A percentile compares a stretch with the other conserved stretches of the same genome.
These are phyloP conservation scores for Phialophora chinensis DNA, from an alignment of 2,329 filamentous ascomycete genomes.

Conservation along the genomic window DNA sequence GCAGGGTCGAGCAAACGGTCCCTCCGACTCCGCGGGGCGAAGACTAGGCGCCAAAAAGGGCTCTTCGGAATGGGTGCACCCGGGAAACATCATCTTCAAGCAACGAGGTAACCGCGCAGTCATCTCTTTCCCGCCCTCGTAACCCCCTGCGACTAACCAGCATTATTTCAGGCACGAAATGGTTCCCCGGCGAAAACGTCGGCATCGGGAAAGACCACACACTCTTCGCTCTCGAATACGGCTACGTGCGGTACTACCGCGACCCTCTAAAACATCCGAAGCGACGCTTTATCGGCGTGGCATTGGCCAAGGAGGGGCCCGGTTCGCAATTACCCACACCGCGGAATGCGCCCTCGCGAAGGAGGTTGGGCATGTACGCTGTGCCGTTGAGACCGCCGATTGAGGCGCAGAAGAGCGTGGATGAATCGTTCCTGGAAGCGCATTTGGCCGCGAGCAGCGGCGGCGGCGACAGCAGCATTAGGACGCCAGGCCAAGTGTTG, in stretches of 20 bases:
- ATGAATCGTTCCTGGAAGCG: slow-evolving; percentile 31
- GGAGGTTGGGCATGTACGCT: slow-evolving; percentile 75
- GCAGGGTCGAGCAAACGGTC: slow-evolving; percentile 72
- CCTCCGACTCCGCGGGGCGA: slow-evolving; percentile 75
- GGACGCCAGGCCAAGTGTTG: neutral
- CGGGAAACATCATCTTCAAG: slow-evolving; percentile 97
- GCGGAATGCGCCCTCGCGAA: slow-evolving; percentile 72
- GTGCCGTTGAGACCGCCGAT: slow-evolving; percentile 46
- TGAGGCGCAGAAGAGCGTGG: slow-evolving; percentile 34
- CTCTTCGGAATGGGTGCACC: slow-evolving; percentile 89
- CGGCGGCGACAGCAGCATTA: slow-evolving; percentile 12
- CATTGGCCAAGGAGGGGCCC: slow-evolving; percentile 71
- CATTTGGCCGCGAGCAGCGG: slow-evolving; percentile 23
- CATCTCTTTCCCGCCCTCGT: neutral
- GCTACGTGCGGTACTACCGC: slow-evolving; percentile 96
- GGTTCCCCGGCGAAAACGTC: slow-evolving; percentile 95
- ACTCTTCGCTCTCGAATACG: slow-evolving; percentile 81
- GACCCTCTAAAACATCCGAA: slow-evolving; percentile 83
- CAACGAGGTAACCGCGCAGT: slow-evolving; percentile 63
- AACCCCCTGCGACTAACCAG: no score
- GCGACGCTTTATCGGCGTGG: slow-evolving; percentile 92
- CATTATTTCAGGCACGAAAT: slow-evolving; percentile 70
- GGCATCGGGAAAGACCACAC: slow-evolving; percentile 96
- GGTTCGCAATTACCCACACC: slow-evolving; percentile 77
- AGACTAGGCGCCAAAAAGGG: slow-evolving; percentile 93